Base-by-base conservation (phyloP, 805 yeast genomes). In the Starmerella stigmatis region DNA sequence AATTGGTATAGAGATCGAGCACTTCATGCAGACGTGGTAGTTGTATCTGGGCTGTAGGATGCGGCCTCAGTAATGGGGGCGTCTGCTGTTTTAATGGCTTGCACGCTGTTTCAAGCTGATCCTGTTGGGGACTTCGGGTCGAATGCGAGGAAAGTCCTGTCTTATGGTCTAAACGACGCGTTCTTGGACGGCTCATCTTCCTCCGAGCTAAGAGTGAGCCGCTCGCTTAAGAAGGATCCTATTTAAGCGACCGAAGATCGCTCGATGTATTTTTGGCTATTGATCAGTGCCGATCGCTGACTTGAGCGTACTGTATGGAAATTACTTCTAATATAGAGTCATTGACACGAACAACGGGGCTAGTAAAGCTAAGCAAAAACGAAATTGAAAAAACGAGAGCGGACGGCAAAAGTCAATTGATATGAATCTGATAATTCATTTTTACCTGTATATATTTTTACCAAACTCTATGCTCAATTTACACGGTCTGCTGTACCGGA, bases 211-310 rank as follows among this genome's bases (percentile, higher is more conserved):
- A n/a, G 7, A 11, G 30, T 15, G 12, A 6, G 20, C 11, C 20
- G n/a, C 20, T 13, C 37, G 40, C 28, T 36, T 9, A 23, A 3
- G 1, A 34, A 13, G n/a, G 13, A n/a, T 25, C 16, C 22, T 23
- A 36, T 23, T 36, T 23, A 36, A 25, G 40, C 30, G 22, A 12
- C 7, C n/a, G 8, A 7, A 17, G 30, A 25, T 23, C 22, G 4
- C 8, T 13, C 23, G 11, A 23, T 5, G 22, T 12, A 12, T 33
- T 13, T 33, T 25, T 36, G 40, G 30, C 40, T 36, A 22, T 36
- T 36, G 40, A 36, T 36, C 40, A 16, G 28, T n/a, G 25, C 40
- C 40, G 40, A 36, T 36, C 40, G 15, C 19, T 25, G 27, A 17
- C 27, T 22, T 26, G 35, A 23, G 15, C 26, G 26, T 32, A 7